Conservation (phyloP, 2,329 filamentous ascomycete species). For the Xylariaceae sp. region DNA sequence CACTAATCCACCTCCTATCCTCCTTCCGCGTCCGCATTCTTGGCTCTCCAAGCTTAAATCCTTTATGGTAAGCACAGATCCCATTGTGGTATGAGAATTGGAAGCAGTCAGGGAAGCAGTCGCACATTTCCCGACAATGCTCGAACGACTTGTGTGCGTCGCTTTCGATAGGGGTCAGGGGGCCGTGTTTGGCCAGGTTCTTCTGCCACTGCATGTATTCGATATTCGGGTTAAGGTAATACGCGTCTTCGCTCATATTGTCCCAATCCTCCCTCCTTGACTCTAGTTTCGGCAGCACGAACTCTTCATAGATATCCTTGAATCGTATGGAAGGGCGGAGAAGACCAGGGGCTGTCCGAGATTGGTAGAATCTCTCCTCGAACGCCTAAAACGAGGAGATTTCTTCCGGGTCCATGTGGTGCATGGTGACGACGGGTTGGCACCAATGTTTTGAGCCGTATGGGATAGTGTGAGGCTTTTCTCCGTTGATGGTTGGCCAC, state of each 20-base stretch:
- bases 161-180: conserved; percentile 42
- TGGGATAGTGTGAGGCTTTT: conserved; percentile 55
- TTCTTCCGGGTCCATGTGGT: conserved; percentile 55
- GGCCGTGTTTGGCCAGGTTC: conserved; percentile 37
- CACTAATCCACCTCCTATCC: conserved; percentile 41
- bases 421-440: conserved; percentile 59
- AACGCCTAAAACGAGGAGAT: conserved; percentile 55
- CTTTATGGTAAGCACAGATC: conserved; percentile 41
- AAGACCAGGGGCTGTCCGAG: conserved; percentile 11
- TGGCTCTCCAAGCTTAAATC: conserved; percentile 45
- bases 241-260: conserved; percentile 51
- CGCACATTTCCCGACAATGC: conserved; percentile 50
- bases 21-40: conserved; percentile 33
- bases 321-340: conserved; percentile 43
- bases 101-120: conserved; percentile 41
- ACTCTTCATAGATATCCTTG: conserved; percentile 51
- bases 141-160: conserved; percentile 46
- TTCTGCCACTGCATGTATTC: conserved; percentile 39
- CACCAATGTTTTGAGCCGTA: conserved; percentile 56
- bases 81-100: conserved; percentile 46
- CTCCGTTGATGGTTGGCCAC: conserved; percentile 59
- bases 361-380: conserved; percentile 45
- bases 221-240: conserved; percentile 42
- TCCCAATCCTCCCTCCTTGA: conserved; percentile 53
- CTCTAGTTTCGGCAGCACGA: conserved; percentile 46